Evolutionary conservation across 495 filamentous ascomycete genomes (phyloP).

Genomic region (Tuber aestivum): DNA sequence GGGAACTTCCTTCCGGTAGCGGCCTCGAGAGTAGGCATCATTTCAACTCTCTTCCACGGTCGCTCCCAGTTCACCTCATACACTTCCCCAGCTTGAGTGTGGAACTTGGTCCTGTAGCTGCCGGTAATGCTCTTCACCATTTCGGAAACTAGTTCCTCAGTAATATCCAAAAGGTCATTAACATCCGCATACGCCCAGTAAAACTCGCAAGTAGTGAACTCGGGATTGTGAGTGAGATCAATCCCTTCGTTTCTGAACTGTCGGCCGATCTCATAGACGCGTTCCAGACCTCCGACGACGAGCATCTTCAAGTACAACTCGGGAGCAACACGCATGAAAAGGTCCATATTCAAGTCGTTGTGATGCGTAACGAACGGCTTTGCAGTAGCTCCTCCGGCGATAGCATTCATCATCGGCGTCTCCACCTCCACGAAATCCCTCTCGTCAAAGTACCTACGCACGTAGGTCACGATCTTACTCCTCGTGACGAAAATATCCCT

Average conservation of each 20-base stretch:
- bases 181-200: slow-evolving; percentile 93
- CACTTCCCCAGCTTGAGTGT: slow-evolving; percentile 72
- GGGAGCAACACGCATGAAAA: slow-evolving; percentile 91
- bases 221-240: slow-evolving; percentile 95
- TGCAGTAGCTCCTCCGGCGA: slow-evolving; percentile 91
- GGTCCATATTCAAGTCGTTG: slow-evolving; percentile 86
- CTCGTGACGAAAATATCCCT: slow-evolving; percentile 75
- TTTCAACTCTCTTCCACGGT: slow-evolving; percentile 89
- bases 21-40: slow-evolving; percentile 91
- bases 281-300: slow-evolving; percentile 84
- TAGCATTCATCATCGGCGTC: slow-evolving; percentile 95
- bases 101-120: slow-evolving; percentile 72
- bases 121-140: slow-evolving; percentile 87
- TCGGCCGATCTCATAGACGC: slow-evolving; percentile 87
- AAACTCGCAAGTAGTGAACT: slow-evolving; percentile 97
- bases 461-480: slow-evolving; percentile 74
- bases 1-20: slow-evolving; percentile 91
- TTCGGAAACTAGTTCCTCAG: slow-evolving; percentile 88
- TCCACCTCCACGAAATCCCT: slow-evolving; percentile 90
- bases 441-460: slow-evolving; percentile 79
- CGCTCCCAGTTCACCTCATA: slow-evolving; percentile 92
- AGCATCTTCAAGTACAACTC: slow-evolving; percentile 96
- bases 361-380: slow-evolving; percentile 93
- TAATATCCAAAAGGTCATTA: slow-evolving; percentile 85
- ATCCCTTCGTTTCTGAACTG: slow-evolving; percentile 94